phyloP scores from a whole-genome alignment of 2,329 filamentous ascomycete species.

The Ophiostoma montium region DNA sequence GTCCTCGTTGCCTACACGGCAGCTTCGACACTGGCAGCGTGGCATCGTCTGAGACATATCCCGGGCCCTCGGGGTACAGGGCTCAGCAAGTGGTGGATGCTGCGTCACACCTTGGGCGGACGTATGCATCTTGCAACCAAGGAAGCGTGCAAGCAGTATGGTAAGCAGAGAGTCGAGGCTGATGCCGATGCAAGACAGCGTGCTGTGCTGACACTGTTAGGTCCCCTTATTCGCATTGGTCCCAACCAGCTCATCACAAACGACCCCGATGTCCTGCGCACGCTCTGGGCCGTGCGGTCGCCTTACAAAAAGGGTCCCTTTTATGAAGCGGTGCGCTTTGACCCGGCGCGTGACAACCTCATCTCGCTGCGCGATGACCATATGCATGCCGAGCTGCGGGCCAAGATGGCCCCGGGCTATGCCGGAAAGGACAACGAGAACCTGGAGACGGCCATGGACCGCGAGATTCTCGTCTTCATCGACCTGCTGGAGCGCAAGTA shows the following conservation, averaged over 20 bases:
- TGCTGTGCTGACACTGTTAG: slow-evolving; percentile 5
- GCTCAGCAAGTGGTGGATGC: slow-evolving; percentile 19
- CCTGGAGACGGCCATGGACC: slow-evolving; percentile 16
- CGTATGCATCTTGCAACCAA: slow-evolving; percentile 17
- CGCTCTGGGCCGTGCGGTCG: slow-evolving; percentile 23
- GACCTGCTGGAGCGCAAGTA: slow-evolving; percentile 30
- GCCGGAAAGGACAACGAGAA: slow-evolving; percentile 17
- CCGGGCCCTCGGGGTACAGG: slow-evolving; percentile 16
- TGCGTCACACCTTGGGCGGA: slow-evolving; percentile 17
- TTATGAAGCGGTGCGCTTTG: slow-evolving; percentile 24
- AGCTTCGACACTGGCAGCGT: slow-evolving; percentile 12
- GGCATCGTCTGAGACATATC: slow-evolving; percentile 17
- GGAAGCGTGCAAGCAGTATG: slow-evolving; percentile 15
- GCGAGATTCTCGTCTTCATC: slow-evolving; percentile 15
- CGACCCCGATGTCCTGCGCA: slow-evolving; percentile 17
- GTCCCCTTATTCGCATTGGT: slow-evolving; percentile 16
- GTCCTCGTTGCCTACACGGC: slow-evolving; percentile 11
- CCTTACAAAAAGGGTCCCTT: slow-evolving; percentile 24
- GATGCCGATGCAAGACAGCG: background rate
- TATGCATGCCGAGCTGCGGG: slow-evolving; percentile 25
- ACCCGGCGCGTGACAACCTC: slow-evolving; percentile 23
- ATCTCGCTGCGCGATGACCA: slow-evolving; percentile 22
- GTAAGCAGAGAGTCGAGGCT: slow-evolving; percentile 10
- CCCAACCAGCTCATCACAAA: slow-evolving; percentile 18
- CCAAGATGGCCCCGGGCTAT: slow-evolving; percentile 28